phyloP scores from a whole-genome alignment of 1,139 yeast species.

The Eremothecium gossypii region DNA sequence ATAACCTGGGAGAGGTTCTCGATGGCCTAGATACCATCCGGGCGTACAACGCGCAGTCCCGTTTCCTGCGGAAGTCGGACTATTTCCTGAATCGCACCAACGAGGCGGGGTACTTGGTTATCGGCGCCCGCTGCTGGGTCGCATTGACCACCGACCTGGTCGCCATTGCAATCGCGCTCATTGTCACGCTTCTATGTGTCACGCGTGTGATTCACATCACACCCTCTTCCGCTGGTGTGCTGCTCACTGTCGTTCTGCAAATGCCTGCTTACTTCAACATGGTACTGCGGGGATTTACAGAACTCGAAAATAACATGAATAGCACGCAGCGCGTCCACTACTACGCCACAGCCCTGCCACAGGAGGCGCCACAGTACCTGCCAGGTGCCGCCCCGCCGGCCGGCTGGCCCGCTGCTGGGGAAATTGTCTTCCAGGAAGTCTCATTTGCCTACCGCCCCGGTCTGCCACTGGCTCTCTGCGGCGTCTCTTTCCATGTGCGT shows the following conservation, averaged over 20 bases:
- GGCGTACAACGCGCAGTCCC: slow-evolving; percentile 44
- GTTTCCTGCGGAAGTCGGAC: slow-evolving; percentile 46
- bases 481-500: slow-evolving; percentile 42
- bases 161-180: slow-evolving; percentile 38
- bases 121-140: slow-evolving; percentile 75
- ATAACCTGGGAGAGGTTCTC: slow-evolving; percentile 67
- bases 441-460: slow-evolving; percentile 65
- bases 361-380: slow-evolving; percentile 49
- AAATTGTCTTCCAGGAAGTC: slow-evolving; percentile 48
- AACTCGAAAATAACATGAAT: slow-evolving; percentile 74
- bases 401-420: slow-evolving; percentile 54
- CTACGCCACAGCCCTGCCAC: slow-evolving; percentile 61
- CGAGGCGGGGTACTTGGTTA: slow-evolving; percentile 58
- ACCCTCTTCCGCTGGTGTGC: slow-evolving; percentile 67
- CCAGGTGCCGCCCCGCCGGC: slow-evolving; percentile 47
- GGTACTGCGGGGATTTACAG: slow-evolving; percentile 48
- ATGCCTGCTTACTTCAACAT: slow-evolving; percentile 45
- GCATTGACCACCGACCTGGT: slow-evolving; percentile 51
- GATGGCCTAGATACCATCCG: slow-evolving; percentile 65
- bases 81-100: slow-evolving; percentile 51
- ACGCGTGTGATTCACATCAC: slow-evolving; percentile 53
- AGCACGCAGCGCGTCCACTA: slow-evolving; percentile 74
- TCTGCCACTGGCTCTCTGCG: slow-evolving; percentile 61
- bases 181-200: slow-evolving; percentile 54
- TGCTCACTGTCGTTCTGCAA: slow-evolving; percentile 52